Evolutionary conservation across 179 eudicot genomes (phyloP).

Genomic region (Vitellaria paradoxa): DNA sequence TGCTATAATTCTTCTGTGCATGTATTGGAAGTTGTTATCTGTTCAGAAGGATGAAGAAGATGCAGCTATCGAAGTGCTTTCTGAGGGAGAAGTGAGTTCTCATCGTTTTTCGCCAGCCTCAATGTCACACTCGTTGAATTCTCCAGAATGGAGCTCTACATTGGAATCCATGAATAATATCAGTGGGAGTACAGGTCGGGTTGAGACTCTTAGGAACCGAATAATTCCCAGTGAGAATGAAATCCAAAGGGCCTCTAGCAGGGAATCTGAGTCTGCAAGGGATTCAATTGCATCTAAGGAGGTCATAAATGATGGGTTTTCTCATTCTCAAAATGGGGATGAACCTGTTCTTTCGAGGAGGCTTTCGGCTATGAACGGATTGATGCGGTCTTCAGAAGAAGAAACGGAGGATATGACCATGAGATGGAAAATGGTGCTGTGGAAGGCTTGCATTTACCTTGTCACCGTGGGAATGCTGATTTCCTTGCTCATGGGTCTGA

Average conservation of each 20-base stretch:
- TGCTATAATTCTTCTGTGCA: slow-evolving; percentile 48
- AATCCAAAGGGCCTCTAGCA: slow-evolving; percentile 27
- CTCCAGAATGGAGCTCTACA: slow-evolving; percentile 28
- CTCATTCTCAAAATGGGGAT: slow-evolving; percentile 22
- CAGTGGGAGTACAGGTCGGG: slow-evolving; percentile 26
- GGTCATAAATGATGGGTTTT: slow-evolving; percentile 18
- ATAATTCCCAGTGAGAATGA: slow-evolving; percentile 34
- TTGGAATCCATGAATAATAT: slow-evolving; percentile 27
- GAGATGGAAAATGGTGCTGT: slow-evolving; percentile 56
- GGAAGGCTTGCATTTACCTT: slow-evolving; percentile 79
- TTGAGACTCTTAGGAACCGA: slow-evolving; percentile 48
- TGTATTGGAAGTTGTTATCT: slow-evolving; percentile 72
- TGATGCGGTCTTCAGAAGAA: slow-evolving; percentile 18
- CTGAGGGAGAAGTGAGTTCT: slow-evolving; percentile 58
- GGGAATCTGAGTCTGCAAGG: slow-evolving; percentile 23
- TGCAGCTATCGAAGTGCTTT: slow-evolving; percentile 43
- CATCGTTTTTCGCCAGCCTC: slow-evolving; percentile 92
- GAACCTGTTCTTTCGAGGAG: slow-evolving; percentile 7
- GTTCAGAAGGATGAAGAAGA: slow-evolving; percentile 62
- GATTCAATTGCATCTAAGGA: slow-evolving; percentile 37
- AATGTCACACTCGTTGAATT: slow-evolving; percentile 64
- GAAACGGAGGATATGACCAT: slow-evolving; percentile 26
- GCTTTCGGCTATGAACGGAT: slow-evolving; percentile 20
- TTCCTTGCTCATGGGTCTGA: slow-evolving; percentile 65
- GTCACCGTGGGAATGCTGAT: slow-evolving; percentile 81